Base-by-base conservation (phyloP, 2,329 filamentous ascomycete genomes). In the Diaporthe sp. region DNA sequence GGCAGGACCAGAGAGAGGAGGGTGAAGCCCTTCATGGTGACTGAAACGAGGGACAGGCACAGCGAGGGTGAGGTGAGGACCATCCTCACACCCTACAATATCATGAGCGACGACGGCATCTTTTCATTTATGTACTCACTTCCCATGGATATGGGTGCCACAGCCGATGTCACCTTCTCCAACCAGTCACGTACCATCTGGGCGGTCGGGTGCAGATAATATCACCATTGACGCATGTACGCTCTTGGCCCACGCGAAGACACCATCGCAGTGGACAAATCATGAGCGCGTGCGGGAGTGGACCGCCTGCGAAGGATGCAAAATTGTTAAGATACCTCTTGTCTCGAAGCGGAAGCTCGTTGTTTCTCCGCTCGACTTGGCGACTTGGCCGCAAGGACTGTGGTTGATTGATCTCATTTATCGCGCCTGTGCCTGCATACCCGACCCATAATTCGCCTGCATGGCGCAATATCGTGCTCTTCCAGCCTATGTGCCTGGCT, bases 261-360 rank as follows among this genome's bases (percentile, higher is more conserved):
- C 49, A 55, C 47, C 34, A 34, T 6, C 7, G 47, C 65, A 28
- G 65, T 34, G 65, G 65, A 55, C 65, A 70, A 70, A 70, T 70
- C 65, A 70, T 20, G 49, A 20, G 22, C 13, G n/a, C 49, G 34
- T 31, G 15, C n/a, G n/a, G 12, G 3, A 28, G 49, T 13, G 49
- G 34, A 42, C 4, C 8, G 34, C 34, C 34, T 13, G 47, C 31
- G 13, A 17, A 12, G 5, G 5, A 22, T 20, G 31, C 31, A 39
- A 28, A 68, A 37, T 28, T 15, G 65, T 31, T 4, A 9, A 55
- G 65, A 55, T 70, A 55, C 65, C 65, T 70, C 65, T 55, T 70
- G 17, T 55, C 65, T 70, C 34, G 65, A 70, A 55, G 65, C 22
- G 65, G 65, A 70, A 70, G 65, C 65, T 70, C 31, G 65, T 70